Evolutionary conservation across 352 stramenopile genomes (phyloP), one percentile per base, ranked within the genome.

Genomic region (Globisporangium acanthophoron): DNA sequence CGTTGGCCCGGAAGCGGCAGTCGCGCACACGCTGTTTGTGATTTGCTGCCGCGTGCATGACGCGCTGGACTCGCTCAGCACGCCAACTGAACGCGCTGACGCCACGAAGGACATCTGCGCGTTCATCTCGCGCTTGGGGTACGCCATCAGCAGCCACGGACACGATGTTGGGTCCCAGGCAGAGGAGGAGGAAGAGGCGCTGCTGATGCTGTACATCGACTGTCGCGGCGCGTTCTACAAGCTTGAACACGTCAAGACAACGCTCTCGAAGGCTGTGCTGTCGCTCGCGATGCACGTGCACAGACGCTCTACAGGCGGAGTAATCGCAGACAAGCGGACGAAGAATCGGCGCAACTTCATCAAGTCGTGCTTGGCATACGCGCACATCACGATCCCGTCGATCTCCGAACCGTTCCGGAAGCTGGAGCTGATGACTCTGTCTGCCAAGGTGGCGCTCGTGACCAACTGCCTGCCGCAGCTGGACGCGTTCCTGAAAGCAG

Each of bases 341-440:
- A 71, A 86, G 57, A 64, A 62, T 6, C 66, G 70, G n/a, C 73
- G 78, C 4, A 71, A 76, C 45, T 94, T 97, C 39, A 74, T 95
- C 62, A 94, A 96, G 52, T 94, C 85, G 3, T 96, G 87, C 54
- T 63, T 96, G n/a, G 90, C 90, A 6, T 97, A 90, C 54, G 80
- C 80, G 11, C 85, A 96, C 58, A 90, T 97, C 54, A 97, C 87
- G 33, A 95, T 96, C 24, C 90, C 90, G 27, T 93, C 80, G 21
- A 87, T 96, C 27, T 61, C 74, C 1, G 54, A 75, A 5, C 31
- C 63, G 2, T 70, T 74, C 16, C 58, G 75, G 18, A 85, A 83
- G 40, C 59, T 96, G 9, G 59, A 92, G 33, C 61, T 97, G 18
- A 67, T 93, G 56, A 66, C 80, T 2, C 55, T 73, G 2, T 85